Conservation (phyloP, 192 early-diverging fungal species). For the Coemansia sp. region DNA sequence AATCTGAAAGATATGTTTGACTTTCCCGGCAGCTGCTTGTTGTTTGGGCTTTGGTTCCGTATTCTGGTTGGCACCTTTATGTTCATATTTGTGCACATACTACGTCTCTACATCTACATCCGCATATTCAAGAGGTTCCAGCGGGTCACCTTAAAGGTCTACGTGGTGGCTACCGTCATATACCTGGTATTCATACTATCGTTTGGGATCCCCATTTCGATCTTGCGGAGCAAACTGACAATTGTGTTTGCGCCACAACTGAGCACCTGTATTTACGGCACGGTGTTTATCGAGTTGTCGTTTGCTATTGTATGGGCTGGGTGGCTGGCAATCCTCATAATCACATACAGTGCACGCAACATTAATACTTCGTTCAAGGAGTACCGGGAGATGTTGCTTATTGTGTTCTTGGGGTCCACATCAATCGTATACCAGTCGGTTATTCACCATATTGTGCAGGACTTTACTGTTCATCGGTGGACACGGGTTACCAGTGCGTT, state of each 20-base stretch:
- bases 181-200: slow-evolving; percentile 3
- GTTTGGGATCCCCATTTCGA: slow-evolving; percentile 19
- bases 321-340: slow-evolving; percentile 6
- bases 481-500: slow-evolving; percentile 13
- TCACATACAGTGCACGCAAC: slow-evolving; percentile 23
- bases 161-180: neutral
- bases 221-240: slow-evolving; percentile 11
- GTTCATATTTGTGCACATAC: slow-evolving; percentile 18
- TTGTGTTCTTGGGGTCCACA: slow-evolving; percentile 8
- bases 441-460: slow-evolving; percentile 16
- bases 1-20: slow-evolving; percentile 6
- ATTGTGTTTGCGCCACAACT: slow-evolving; percentile 1
- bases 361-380: slow-evolving; percentile 48
- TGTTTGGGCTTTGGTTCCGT: slow-evolving; percentile 35
- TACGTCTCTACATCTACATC: slow-evolving; percentile 38
- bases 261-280: slow-evolving; percentile 17
- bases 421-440: slow-evolving; percentile 25
- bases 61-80: slow-evolving; percentile 26
- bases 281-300: slow-evolving; percentile 17
- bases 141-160: slow-evolving; percentile 6
- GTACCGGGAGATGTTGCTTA: slow-evolving; percentile 36
- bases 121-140: slow-evolving; percentile 20
- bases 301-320: slow-evolving; percentile 37
- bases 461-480: slow-evolving; percentile 24
- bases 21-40: slow-evolving; percentile 13